A percentile compares a stretch with the other conserved stretches of the same genome.
Conservation (phyloP, 495 filamentous ascomycete genomes). For the Lasiosphaeriaceae sp. region DNA sequence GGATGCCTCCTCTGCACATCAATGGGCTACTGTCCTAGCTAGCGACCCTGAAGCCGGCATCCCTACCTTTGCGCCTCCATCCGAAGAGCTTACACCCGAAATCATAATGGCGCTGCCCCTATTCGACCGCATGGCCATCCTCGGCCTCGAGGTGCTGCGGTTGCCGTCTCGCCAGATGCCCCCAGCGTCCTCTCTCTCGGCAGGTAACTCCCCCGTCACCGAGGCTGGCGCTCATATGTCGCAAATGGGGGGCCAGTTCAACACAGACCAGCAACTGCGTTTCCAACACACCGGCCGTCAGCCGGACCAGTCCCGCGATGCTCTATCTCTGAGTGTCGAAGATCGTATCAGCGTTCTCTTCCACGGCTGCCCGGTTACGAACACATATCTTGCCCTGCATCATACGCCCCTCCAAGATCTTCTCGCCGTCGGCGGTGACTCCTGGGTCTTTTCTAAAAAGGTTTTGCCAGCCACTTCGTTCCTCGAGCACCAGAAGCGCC, state of each 20-base stretch:
- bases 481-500: constrained; percentile 33
- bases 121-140: constrained; percentile 35
- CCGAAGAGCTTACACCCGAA: constrained; percentile 30
- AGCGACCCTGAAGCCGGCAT: constrained; percentile 23
- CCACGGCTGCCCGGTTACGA: constrained; percentile 33
- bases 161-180: constrained; percentile 30
- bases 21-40: constrained; percentile 28
- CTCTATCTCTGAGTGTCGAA: constrained; percentile 24
- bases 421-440: constrained; percentile 45
- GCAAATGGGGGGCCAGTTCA: constrained; percentile 15
- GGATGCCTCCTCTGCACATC: constrained; percentile 32
- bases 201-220: constrained; percentile 22
- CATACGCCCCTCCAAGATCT: constrained; percentile 46
- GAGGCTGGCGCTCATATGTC: constrained; percentile 26
- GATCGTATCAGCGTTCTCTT: constrained; percentile 37
- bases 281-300: constrained; percentile 5
- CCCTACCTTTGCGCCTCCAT: constrained; percentile 19
- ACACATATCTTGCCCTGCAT: constrained; percentile 45
- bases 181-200: constrained; percentile 12
- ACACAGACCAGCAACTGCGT: constrained; percentile 11
- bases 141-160: constrained; percentile 33
- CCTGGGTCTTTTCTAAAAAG: constrained; percentile 46
- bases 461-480: constrained; percentile 33
- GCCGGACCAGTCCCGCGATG: not conserved
- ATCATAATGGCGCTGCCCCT: constrained; percentile 19